Evolutionary conservation across 306 rosid genomes (phyloP).

Genomic region (Hippophae tibetana): DNA sequence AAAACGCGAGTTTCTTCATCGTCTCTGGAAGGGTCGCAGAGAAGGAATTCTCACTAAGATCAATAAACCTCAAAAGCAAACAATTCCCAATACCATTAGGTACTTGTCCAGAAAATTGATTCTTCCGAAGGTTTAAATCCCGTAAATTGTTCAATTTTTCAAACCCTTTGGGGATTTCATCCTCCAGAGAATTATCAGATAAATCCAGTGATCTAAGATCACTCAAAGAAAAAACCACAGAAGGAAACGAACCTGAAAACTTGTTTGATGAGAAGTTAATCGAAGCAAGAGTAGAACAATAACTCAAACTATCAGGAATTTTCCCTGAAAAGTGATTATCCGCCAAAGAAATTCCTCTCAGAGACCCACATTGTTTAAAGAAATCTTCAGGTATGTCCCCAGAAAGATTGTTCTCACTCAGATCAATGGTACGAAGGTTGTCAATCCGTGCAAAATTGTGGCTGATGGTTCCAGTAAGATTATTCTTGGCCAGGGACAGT

Average conservation of each 20-base stretch:
- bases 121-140: conserved; percentile 48
- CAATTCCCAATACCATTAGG: conserved; percentile 83
- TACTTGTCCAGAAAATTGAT: conserved; percentile 57
- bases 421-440: conserved; percentile 63
- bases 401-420: conserved; percentile 62
- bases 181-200: conserved; percentile 65
- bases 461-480: conserved; percentile 61
- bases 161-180: conserved; percentile 49
- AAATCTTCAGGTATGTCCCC: conserved; percentile 62
- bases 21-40: conserved; percentile 56
- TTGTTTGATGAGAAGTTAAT: conserved; percentile 55
- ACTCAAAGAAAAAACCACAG: conserved; percentile 62
- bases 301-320: conserved; percentile 57
- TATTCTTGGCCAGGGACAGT: conserved; percentile 65
- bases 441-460: conserved; percentile 54
- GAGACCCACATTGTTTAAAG: conserved; percentile 90
- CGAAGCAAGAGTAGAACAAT: conserved; percentile 58
- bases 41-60: conserved; percentile 67
- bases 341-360: conserved; percentile 57
- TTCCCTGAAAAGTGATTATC: conserved; percentile 59
- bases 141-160: conserved; percentile 57
- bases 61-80: conserved; percentile 74
- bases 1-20: conserved; percentile 52
- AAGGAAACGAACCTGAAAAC: conserved; percentile 63
- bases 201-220: conserved; percentile 75